Percentiles rank a stretch among this genome's conserved stretches.
Conservation (phyloP, 176 grass and related monocot genomes). For the Carex myosuroides region DNA sequence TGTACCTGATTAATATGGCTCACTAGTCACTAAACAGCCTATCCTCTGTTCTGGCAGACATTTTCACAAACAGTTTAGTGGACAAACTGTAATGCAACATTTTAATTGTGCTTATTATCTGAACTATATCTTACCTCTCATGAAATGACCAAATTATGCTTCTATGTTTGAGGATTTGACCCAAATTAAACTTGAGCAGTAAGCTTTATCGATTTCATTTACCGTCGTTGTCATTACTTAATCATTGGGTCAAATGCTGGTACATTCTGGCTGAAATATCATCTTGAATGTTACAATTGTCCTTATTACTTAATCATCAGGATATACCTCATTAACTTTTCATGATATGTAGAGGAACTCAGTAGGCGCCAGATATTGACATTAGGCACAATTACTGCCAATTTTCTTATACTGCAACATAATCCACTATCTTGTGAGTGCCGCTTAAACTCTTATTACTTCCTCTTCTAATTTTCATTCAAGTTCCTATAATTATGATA, state of each 20-base stretch:
- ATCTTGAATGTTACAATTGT: neutral
- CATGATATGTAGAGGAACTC: constrained; percentile 17
- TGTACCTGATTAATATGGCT: neutral
- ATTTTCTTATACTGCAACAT: constrained; percentile 30
- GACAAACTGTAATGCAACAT: neutral
- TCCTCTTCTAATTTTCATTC: neutral
- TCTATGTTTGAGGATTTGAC: neutral
- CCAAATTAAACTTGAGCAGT: neutral
- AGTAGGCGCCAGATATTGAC: constrained; percentile 47
- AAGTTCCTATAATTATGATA: constrained; percentile 25
- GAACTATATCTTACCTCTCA: neutral
- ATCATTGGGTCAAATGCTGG: neutral
- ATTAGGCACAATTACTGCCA: constrained; percentile 35
- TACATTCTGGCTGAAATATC: neutral
- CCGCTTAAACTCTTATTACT: neutral
- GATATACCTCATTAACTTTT: neutral
- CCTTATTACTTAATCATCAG: neutral
- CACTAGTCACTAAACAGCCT: neutral
- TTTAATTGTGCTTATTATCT: neutral
- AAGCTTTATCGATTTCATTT: neutral
- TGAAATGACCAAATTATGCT: neutral
- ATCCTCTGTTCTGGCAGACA: neutral
- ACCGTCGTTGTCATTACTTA: neutral
- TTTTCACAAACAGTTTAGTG: neutral
- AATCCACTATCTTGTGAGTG: constrained; percentile 60